phyloP scores from a whole-genome alignment of 2,329 filamentous ascomycete genomes.

The Orbilia blumenaviensis region DNA sequence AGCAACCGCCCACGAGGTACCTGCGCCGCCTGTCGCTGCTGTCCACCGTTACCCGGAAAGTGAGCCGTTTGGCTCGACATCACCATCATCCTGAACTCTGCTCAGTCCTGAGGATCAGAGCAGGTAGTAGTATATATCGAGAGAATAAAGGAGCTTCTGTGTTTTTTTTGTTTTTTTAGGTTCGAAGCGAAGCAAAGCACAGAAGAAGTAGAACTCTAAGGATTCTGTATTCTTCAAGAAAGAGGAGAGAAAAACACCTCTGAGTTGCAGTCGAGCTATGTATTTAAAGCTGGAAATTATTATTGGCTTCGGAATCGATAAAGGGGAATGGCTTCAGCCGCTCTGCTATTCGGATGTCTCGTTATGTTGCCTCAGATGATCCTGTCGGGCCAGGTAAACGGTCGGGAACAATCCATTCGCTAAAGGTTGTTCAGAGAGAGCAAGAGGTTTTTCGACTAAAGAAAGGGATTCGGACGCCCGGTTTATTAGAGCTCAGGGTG shows the following conservation, averaged over 20 bases:
- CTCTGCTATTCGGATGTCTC: neutral
- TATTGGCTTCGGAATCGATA: neutral
- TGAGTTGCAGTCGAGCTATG: neutral
- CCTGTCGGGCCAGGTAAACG: conserved; percentile 38
- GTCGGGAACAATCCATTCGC: conserved; percentile 50
- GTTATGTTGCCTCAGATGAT: conserved; percentile 45
- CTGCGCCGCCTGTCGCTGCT: conserved; percentile 39
- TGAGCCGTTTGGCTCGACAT: conserved; percentile 52
- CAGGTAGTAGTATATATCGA: conserved; percentile 7
- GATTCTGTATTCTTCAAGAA: neutral
- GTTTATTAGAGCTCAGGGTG: conserved; percentile 18
- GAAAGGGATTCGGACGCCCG: conserved; percentile 1
- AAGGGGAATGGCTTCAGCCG: conserved; percentile 27
- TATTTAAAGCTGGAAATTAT: neutral
- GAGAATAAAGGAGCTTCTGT: neutral
- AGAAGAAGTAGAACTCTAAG: neutral
- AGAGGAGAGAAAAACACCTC: neutral
- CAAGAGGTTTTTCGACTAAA: conserved; percentile 21
- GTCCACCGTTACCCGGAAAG: conserved; percentile 45
- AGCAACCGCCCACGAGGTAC: conserved; percentile 58
- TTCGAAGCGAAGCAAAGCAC: conserved; percentile 21
- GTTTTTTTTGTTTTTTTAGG: neutral
- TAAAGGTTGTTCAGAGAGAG: conserved; percentile 25
- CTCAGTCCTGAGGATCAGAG: conserved; percentile 35
- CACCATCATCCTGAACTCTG: conserved; percentile 49